These are phyloP conservation scores for Nicotiana undulata DNA, from an alignment of 257 asterid species.

Conservation along the genomic window DNA sequence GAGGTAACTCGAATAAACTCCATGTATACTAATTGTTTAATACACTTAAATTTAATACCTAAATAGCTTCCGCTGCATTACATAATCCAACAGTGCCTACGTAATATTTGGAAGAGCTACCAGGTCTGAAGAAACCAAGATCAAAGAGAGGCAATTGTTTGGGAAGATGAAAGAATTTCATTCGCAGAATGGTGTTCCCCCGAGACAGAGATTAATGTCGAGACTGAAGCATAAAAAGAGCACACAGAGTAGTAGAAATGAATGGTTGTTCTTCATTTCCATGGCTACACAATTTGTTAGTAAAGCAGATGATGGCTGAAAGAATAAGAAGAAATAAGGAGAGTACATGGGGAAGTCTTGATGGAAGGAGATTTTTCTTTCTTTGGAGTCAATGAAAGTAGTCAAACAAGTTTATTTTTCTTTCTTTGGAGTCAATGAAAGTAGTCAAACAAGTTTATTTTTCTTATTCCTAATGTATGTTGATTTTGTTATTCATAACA, in stretches of 20 bases:
- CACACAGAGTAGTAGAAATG: neutral
- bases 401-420: no score
- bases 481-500: neutral
- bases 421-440: neutral
- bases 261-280: neutral
- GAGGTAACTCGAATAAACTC: no score
- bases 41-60: no score
- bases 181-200: slow-evolving; percentile 3
- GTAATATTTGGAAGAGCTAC: slow-evolving; percentile 5
- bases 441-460: neutral
- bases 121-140: neutral
- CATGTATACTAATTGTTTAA: no score
- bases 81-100: slow-evolving; percentile 14
- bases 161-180: neutral
- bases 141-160: neutral
- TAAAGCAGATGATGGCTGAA: neutral
- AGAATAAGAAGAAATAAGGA: neutral
- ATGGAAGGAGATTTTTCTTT: neutral
- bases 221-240: neutral
- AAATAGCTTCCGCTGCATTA: no score
- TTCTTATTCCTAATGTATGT: neutral
- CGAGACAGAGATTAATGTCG: neutral
- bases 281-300: neutral
- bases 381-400: no score
- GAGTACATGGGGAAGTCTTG: neutral